Percentiles rank a stretch among this genome's conserved stretches.
Evolutionary conservation across 2,329 filamentous ascomycete species (phyloP).

Genomic region (Fusarium sp.): DNA sequence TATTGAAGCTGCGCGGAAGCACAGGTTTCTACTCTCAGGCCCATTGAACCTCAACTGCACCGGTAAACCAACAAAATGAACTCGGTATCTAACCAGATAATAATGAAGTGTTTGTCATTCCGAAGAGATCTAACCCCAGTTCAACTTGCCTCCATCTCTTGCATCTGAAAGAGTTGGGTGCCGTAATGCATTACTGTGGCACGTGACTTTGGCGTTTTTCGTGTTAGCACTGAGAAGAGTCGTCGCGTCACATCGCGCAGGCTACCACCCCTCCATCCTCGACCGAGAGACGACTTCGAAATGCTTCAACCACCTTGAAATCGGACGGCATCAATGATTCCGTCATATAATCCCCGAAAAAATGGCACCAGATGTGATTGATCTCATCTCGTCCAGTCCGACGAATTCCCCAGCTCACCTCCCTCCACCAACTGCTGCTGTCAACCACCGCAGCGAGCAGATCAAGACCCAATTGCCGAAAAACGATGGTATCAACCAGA

Average conservation of each 20-base stretch:
- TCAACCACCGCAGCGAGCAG: not conserved
- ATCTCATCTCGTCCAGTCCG: conserved; percentile 58
- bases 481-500: not conserved
- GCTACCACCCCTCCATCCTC: conserved; percentile 21
- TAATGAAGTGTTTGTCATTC: too few relatives aligned
- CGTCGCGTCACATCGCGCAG: conserved; percentile 42
- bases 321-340: not conserved
- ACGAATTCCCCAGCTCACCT: conserved; percentile 15
- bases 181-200: not conserved
- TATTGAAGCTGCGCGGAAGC: too few relatives aligned
- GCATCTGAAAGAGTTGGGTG: not conserved
- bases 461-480: not conserved
- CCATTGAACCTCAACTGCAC: too few relatives aligned
- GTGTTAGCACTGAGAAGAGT: conserved; percentile 17
- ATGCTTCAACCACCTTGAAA: conserved; percentile 1
- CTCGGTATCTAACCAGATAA: too few relatives aligned
- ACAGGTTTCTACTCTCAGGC: too few relatives aligned
- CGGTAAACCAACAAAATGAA: too few relatives aligned
- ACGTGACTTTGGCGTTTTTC: conserved; percentile 50
- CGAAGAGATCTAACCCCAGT: too few relatives aligned
- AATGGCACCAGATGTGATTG: conserved; percentile 55
- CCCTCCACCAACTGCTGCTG: conserved; percentile 8
- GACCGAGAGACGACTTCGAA: not conserved
- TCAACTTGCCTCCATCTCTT: not conserved
- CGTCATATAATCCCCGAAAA: not conserved